Conservation (phyloP, 2,329 filamentous ascomycete species). For the Alternaria ethzedia region DNA sequence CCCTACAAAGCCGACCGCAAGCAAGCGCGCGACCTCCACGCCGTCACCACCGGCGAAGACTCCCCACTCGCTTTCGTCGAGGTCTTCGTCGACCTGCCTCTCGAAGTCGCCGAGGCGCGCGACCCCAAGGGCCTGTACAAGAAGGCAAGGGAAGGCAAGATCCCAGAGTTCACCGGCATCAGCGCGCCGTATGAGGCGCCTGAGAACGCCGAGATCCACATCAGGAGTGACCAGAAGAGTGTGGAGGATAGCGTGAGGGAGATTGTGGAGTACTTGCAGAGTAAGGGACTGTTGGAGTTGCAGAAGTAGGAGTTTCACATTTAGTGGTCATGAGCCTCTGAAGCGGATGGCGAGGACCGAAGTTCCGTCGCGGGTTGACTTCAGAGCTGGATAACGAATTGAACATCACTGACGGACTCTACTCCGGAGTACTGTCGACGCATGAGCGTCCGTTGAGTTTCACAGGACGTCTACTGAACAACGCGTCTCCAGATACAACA, state of each 20-base stretch:
- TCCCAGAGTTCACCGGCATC: slow-evolving; percentile 97
- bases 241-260: slow-evolving; percentile 88
- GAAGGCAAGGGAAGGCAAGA: slow-evolving; percentile 90
- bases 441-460: neutral
- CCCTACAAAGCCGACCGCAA: slow-evolving; percentile 89
- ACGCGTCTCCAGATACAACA: neutral
- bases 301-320: slow-evolving; percentile 4
- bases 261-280: slow-evolving; percentile 80
- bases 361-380: neutral
- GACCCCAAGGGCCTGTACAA: slow-evolving; percentile 98
- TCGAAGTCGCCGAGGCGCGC: slow-evolving; percentile 90
- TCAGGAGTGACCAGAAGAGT: slow-evolving; percentile 79
- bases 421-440: neutral
- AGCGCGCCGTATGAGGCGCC: slow-evolving; percentile 95
- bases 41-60: slow-evolving; percentile 60
- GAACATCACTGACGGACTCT: neutral
- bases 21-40: slow-evolving; percentile 81
- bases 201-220: slow-evolving; percentile 81
- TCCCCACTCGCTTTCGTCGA: slow-evolving; percentile 85
- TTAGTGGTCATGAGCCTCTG: neutral
- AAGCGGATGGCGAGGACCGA: neutral
- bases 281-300: slow-evolving; percentile 66
- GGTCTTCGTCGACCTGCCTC: slow-evolving; percentile 88
- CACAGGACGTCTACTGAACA: neutral
- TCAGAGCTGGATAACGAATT: neutral